Evolutionary conservation across 345 rosid species (phyloP).

Genomic region (Eucalyptus melliodora): DNA sequence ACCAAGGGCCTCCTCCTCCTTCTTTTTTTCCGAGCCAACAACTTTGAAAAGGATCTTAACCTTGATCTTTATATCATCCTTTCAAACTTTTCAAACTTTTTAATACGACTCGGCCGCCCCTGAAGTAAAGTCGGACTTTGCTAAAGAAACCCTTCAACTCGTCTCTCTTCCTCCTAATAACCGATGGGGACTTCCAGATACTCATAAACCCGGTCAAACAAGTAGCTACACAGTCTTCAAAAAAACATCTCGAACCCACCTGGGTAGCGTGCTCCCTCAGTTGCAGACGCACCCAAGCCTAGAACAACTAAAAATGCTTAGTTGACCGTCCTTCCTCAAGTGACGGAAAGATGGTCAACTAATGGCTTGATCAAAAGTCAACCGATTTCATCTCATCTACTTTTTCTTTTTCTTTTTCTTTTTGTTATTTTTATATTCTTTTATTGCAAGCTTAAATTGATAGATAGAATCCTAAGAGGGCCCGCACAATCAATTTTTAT

Average conservation of each 20-base stretch:
- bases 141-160: neutral
- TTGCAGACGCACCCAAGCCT: neutral
- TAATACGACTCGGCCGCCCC: too few relatives aligned
- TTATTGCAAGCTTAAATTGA: too few relatives aligned
- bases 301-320: neutral
- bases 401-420: too few relatives aligned
- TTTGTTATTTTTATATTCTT: too few relatives aligned
- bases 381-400: too few relatives aligned
- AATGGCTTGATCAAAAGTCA: too few relatives aligned
- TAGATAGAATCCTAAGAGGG: too few relatives aligned
- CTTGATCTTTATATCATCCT: neutral
- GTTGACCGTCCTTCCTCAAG: accelerated
- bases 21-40: too few relatives aligned
- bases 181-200: neutral
- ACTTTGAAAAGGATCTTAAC: neutral
- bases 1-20: too few relatives aligned
- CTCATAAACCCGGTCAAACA: neutral
- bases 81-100: neutral
- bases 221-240: neutral
- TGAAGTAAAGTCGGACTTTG: neutral
- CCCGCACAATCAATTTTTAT: too few relatives aligned
- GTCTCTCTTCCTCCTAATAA: neutral
- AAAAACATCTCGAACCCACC: too few relatives aligned
- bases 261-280: neutral
- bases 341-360: too few relatives aligned